phyloP scores from a whole-genome alignment of 371 early-diverging fungal species.

The Amoeboaphelidium protococcarum region DNA sequence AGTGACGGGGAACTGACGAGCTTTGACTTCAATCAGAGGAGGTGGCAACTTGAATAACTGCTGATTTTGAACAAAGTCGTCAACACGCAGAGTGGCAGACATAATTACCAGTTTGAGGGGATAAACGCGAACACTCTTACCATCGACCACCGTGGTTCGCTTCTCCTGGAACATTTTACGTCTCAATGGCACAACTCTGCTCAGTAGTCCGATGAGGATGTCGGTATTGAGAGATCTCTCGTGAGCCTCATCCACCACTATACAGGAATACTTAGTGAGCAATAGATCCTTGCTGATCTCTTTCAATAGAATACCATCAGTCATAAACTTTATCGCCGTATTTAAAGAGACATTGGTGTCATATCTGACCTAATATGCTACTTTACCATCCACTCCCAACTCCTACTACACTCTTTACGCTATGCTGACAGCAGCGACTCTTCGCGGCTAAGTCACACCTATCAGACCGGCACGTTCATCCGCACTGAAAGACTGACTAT shows the following conservation, averaged over 20 bases:
- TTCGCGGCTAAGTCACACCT: slow-evolving; percentile 76
- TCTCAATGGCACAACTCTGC: slow-evolving; percentile 42
- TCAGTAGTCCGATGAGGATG: slow-evolving; percentile 78
- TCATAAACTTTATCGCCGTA: slow-evolving; percentile 91
- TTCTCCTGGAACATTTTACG: slow-evolving; percentile 14
- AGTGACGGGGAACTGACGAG: slow-evolving; percentile 51
- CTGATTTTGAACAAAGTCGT: slow-evolving; percentile 66
- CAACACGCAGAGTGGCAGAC: slow-evolving; percentile 89
- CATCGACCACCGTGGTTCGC: slow-evolving; percentile 10
- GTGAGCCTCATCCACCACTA: slow-evolving; percentile 98
- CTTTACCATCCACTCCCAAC: slow-evolving; percentile 23
- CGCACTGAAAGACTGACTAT: slow-evolving; percentile 3
- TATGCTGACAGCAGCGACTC: slow-evolving; percentile 97
- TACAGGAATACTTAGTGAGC: slow-evolving; percentile 65
- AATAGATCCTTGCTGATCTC: slow-evolving; percentile 42
- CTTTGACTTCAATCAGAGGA: slow-evolving; percentile 78
- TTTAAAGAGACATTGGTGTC: slow-evolving; percentile 37
- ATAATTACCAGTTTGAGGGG: slow-evolving; percentile 90
- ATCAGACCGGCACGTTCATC: neutral
- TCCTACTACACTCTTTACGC: slow-evolving; percentile 81
- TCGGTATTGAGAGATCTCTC: slow-evolving; percentile 96
- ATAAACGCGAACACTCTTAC: slow-evolving; percentile 14
- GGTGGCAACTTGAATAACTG: slow-evolving; percentile 38
- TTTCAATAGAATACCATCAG: slow-evolving; percentile 93
- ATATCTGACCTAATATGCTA: slow-evolving; percentile 68